These are phyloP conservation scores for Backusella luteola DNA, from an alignment of 192 early-diverging fungal species.

Conservation along the genomic window DNA sequence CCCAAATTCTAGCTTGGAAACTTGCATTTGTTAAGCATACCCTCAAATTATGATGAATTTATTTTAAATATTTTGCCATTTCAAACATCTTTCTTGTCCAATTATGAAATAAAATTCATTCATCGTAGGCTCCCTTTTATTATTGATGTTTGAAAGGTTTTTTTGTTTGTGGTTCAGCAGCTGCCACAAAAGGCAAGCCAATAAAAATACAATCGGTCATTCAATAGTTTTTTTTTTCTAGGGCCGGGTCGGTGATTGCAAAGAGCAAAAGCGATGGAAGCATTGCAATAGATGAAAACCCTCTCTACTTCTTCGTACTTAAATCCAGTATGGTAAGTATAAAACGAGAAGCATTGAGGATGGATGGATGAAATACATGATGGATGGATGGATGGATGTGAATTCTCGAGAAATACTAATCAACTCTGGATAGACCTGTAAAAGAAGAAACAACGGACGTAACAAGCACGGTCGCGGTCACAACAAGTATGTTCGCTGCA, in stretches of 20 bases:
- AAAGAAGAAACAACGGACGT: constrained; percentile 99
- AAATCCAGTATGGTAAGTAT: constrained; percentile 28
- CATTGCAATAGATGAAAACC: neutral
- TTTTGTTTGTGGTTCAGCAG: no score
- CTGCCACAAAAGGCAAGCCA: neutral
- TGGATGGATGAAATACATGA: neutral
- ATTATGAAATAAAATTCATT: no score
- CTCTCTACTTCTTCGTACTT: constrained; percentile 21
- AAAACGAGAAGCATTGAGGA: neutral
- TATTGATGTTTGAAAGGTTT: no score
- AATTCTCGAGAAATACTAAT: neutral
- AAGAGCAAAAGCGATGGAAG: neutral
- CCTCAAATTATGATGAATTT: no score
- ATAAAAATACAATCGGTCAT: neutral
- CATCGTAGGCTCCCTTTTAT: no score
- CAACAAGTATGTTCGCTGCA: no score
- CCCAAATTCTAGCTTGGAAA: no score
- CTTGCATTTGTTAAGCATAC: no score
- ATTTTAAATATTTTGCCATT: no score
- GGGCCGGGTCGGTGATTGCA: neutral
- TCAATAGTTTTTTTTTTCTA: neutral
- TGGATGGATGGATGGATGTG: constrained; percentile 25
- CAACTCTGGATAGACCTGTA: constrained; percentile 74
- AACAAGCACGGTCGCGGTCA: constrained; percentile 98
- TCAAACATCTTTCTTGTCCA: no score